Base-by-base conservation (phyloP, 306 rosid genomes). In the Arachis hypogaea region DNA sequence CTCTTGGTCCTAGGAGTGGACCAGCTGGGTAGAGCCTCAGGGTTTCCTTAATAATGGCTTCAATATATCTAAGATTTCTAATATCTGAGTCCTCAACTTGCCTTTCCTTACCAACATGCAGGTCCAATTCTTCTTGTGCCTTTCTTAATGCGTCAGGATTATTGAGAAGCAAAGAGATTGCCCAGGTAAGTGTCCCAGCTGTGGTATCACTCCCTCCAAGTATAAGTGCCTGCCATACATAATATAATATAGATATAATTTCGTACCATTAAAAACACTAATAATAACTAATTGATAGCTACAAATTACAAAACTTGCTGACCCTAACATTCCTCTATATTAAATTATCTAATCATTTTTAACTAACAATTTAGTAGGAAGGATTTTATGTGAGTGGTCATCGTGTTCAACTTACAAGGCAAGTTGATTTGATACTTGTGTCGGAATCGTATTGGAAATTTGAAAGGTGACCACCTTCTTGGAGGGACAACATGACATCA, bases 131-230 rank as follows among this genome's bases (percentile, higher is more conserved):
- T 76, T 80, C 75, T 59, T 83, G 88, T 2, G 81, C 96, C 71
- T 56, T 89, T 54, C 68, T 80, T 9, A 87, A 22, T 8, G 33
- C 67, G 1, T 76, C 62, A 4, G 38, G 73, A 42, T 83, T 85
- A 71, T 87, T 83, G 28, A 89, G 75, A 28, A 87, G 88, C 44
- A 89, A 66, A 2, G 87, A 87, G 74, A 89, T 78, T 5, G 87
- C 87, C 90, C 90, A 87, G 4, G 83, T 82, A 41, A 85, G 74
- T 0, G 88, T 83, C 3, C 84, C 85, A 4, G 81, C 66, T 36
- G 80, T 73, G 11, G 87, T 83, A 62, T 89, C 87, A 56, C 82
- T 72, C 6, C 87, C 95, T 29, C 88, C 95, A 11, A 87, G 72
- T 46, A 89, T 80, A 52, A 89, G 47, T 7, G 82, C 81, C 88